Evolutionary conservation across 2,329 filamentous ascomycete genomes (phyloP).

Genomic region (Fusarium longipes): DNA sequence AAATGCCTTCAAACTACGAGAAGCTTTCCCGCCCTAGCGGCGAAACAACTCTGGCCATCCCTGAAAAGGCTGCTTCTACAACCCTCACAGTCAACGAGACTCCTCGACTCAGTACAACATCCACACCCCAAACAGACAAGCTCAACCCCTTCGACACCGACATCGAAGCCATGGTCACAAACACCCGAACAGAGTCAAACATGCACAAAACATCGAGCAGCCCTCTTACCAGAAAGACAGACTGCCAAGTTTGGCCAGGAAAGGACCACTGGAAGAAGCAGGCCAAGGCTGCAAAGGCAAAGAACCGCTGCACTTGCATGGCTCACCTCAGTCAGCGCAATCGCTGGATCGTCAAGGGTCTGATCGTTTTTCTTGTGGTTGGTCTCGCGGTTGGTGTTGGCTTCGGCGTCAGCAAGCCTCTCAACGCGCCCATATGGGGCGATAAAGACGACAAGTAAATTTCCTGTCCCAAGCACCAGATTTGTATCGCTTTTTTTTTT

Average conservation of each 20-base stretch:
- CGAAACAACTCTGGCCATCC: constrained; percentile 42
- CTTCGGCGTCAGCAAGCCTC: constrained; percentile 69
- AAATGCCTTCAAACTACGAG: constrained; percentile 46
- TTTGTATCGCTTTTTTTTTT: no score
- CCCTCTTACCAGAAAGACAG: constrained; percentile 52
- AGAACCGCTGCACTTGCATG: constrained; percentile 63
- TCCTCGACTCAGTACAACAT: constrained; percentile 53
- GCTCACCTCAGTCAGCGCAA: constrained; percentile 65
- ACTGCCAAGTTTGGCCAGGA: constrained; percentile 70
- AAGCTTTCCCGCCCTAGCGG: constrained; percentile 43
- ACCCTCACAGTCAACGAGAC: constrained; percentile 41
- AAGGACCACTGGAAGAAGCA: constrained; percentile 70
- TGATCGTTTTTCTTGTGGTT: constrained; percentile 63
- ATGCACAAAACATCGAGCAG: constrained; percentile 48
- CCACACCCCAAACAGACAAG: constrained; percentile 58
- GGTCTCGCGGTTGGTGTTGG: constrained; percentile 67
- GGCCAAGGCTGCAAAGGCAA: constrained; percentile 66
- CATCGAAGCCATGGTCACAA: constrained; percentile 63
- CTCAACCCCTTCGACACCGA: constrained; percentile 68
- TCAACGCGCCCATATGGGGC: constrained; percentile 69
- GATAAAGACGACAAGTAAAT: constrained; percentile 44
- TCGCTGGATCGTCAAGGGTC: constrained; percentile 58
- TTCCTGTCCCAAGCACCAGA: no score
- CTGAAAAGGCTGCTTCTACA: constrained; percentile 48
- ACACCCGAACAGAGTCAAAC: constrained; percentile 43